Base-by-base conservation (phyloP, 331 rosid species). In the Pyrus hybrid region DNA sequence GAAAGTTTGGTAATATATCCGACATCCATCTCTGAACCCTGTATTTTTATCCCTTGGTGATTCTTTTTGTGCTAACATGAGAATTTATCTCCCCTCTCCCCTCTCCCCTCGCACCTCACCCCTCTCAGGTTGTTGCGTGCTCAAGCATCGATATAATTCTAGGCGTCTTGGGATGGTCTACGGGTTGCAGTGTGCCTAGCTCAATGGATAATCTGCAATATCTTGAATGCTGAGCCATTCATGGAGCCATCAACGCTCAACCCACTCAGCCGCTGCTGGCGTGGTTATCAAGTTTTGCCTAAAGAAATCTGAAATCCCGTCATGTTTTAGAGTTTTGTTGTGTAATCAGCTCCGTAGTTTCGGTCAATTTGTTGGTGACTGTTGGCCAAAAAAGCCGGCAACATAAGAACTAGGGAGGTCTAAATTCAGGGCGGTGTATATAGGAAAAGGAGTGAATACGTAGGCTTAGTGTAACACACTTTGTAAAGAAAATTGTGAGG, bases 141-240 rank as follows among this genome's bases (percentile, higher is more conserved):
- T 82, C 88, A 9, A 85, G 85, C 74, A 71, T 95, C 68, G 99
- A 95, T 79, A 72, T 72, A 33, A 81, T 89, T 77, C 80, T 85
- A 23, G 98, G 98, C 37, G 97, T 92, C 61, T 83, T 95, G 91
- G 98, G 94, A 71, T 95, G 99, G 98, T 92, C 99, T 53, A 85
- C 88, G 13, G 99, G 99, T 77, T 95, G 99, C 88, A 95, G 98
- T 87, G 92, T 96, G 92, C 91, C 93, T 22, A 85, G 86, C 83
- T 65, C 89, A 80, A 76, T 63, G 71, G 92, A 87, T 71, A 87
- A 80, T 71, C 79, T 73, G 16, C 78, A 73, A 10, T 64, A 85
- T 65, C 90, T 78, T 14, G 91, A 89, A 83, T 85, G 93, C 84
- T 92, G 79, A 89, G 72, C 29, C 22, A 74, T 76, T 26, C 53